Percentiles rank a stretch among this genome's conserved stretches.
These are phyloP conservation scores for Cryptosporidium andersoni DNA, from an alignment of 169 alveolate genomes.

Conservation along the genomic window DNA sequence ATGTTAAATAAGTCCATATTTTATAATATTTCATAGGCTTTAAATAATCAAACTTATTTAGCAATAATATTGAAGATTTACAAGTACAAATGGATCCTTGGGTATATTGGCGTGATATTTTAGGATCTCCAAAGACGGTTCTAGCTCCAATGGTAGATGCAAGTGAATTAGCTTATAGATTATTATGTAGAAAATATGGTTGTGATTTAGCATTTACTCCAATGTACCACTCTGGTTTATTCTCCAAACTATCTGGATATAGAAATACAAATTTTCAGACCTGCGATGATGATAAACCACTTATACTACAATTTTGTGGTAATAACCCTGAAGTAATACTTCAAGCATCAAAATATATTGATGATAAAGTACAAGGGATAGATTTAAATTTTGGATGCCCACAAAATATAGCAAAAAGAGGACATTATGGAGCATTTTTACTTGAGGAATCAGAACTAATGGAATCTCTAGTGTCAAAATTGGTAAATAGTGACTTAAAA, in stretches of 20 bases:
- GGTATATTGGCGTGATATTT: constrained; percentile 63
- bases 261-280: constrained; percentile 74
- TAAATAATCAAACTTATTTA: too few species aligned
- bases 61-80: too few species aligned
- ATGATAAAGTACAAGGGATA: constrained; percentile 89
- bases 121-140: constrained; percentile 77
- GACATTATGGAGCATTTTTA: constrained; percentile 91
- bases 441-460: constrained; percentile 85
- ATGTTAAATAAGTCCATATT: too few species aligned
- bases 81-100: constrained; percentile 5
- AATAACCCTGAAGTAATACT: constrained; percentile 85
- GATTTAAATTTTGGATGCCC: constrained; percentile 93
- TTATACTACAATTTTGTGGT: constrained; percentile 90
- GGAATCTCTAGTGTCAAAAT: constrained; percentile 79
- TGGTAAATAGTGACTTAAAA: constrained; percentile 79
- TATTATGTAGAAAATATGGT: constrained; percentile 86
- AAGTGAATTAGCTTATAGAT: constrained; percentile 81
- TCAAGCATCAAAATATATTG: constrained; percentile 84
- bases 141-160: constrained; percentile 85
- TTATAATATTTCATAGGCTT: too few species aligned
- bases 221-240: constrained; percentile 88
- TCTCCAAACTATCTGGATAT: constrained; percentile 70
- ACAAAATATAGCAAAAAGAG: constrained; percentile 92
- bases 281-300: constrained; percentile 74
- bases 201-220: constrained; percentile 90